Evolutionary conservation across 768 basidiomycete genomes (phyloP).

Genomic region (Lactifluus volemus): DNA sequence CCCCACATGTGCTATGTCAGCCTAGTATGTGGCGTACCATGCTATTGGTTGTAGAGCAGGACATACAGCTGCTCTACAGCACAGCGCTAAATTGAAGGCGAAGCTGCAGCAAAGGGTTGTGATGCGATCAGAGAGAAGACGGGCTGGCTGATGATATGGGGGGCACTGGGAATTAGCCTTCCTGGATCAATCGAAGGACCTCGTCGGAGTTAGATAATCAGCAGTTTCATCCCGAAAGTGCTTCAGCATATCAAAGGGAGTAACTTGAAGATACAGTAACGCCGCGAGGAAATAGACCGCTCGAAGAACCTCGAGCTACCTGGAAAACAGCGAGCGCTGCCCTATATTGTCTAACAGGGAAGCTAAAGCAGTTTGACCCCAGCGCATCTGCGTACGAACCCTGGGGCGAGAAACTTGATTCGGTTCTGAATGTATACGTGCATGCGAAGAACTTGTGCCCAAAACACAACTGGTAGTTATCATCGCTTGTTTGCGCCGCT

Average conservation of each 20-base stretch:
- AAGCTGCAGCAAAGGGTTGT: background rate
- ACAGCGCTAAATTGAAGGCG: background rate
- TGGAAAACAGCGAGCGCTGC: background rate
- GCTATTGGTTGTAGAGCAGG: background rate
- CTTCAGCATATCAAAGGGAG: background rate
- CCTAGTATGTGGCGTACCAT: background rate
- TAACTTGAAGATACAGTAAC: background rate
- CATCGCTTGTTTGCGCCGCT: background rate
- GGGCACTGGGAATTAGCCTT: conserved; percentile 3
- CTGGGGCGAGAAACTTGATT: background rate
- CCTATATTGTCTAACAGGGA: background rate
- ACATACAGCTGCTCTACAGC: background rate
- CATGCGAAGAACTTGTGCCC: background rate
- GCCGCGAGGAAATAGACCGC: conserved; percentile 2
- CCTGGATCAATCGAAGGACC: background rate
- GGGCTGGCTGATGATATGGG: background rate
- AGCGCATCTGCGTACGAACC: background rate
- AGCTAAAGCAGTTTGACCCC: background rate
- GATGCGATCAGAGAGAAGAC: conserved; percentile 11
- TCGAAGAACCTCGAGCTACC: background rate
- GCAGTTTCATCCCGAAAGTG: background rate
- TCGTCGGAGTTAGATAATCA: background rate
- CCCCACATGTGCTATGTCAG: background rate
- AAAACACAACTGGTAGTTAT: background rate
- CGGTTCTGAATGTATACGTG: background rate